Evolutionary conservation across 176 grass and related monocot species (phyloP), one percentile per base, ranked within the genome.

Genomic region (Phoenix dactylifera): DNA sequence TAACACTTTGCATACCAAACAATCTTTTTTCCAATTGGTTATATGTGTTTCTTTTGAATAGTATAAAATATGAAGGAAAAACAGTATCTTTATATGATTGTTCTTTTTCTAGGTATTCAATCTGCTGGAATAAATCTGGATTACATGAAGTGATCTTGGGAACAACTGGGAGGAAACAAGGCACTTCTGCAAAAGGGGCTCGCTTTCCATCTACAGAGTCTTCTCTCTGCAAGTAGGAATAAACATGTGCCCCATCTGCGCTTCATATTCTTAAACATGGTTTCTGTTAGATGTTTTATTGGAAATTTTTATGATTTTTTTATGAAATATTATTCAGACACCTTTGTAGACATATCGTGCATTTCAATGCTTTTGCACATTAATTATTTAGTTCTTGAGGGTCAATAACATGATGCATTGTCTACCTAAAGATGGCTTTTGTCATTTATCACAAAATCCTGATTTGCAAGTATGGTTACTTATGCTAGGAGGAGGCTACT

Each of bases 81-180:
- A 44, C 35, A 5, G 4, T 26, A 54, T 0, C 18, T 49, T 72
- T 51, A 15, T 54, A 24, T 0, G 25, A 7, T 44, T 44, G 49
- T 28, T 77, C 16, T 60, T 32, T 63, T 50, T 28, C 53, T 73
- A 97, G 92, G 66, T 90, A 97, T 57, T 97, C 86, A 3, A 78
- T 97, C 30, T 90, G 87, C 72, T 97, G 92, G 92, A 91, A 97
- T 64, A 85, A 76, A 74, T 86, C 44, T 0, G 78, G 87, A 39
- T 77, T 90, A 51, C 84, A 85, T 82, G 83, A 90, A 82, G 86
- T 90, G 75, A 25, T 97, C 49, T 68, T 90, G 51, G 83, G 78
- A 69, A 97, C 83, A 77, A 85, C 87, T 7, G 92, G 92, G 5
- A 97, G 86, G 72, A 97, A 90, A 85, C 92, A 97, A 75, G 92